Percentiles rank a stretch among this genome's conserved stretches.
phyloP scores from a whole-genome alignment of 805 yeast species.

The Barnettozyma sp. region DNA sequence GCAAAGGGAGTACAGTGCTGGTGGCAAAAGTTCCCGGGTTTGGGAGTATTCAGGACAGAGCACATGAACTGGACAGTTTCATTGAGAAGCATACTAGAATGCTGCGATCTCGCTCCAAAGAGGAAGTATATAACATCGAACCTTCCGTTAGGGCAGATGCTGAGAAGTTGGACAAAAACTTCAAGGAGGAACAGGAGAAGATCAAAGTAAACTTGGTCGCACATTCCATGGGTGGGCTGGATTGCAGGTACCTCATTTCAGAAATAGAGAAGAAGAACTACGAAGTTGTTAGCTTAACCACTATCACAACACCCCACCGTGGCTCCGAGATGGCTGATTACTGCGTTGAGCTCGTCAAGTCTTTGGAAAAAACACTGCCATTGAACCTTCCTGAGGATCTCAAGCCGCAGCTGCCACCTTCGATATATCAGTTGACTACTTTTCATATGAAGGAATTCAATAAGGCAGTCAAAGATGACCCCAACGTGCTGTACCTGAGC shows the following conservation, averaged over 20 bases:
- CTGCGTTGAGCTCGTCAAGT: constrained; percentile 33
- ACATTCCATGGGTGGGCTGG: constrained; percentile 94
- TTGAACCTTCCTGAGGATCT: not conserved
- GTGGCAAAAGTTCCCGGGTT: constrained; percentile 80
- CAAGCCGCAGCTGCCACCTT: constrained; percentile 28
- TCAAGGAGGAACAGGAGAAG: constrained; percentile 23
- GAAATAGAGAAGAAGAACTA: constrained; percentile 39
- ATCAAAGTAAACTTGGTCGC: constrained; percentile 68
- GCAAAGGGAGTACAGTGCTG: constrained; percentile 59
- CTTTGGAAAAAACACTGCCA: not conserved
- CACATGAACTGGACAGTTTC: constrained; percentile 45
- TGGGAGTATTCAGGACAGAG: constrained; percentile 67
- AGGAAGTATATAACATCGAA: constrained; percentile 22
- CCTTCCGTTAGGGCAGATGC: too few relatives aligned
- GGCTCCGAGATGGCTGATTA: constrained; percentile 83
- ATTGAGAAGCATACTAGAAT: constrained; percentile 30
- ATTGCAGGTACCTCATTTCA: constrained; percentile 69
- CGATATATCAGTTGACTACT: constrained; percentile 64
- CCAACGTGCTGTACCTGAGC: constrained; percentile 65
- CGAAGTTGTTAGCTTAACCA: constrained; percentile 68
- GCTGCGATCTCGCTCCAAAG: constrained; percentile 18
- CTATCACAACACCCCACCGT: constrained; percentile 82
- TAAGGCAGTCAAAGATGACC: constrained; percentile 41
- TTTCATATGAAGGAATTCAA: constrained; percentile 49
- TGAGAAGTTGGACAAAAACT: constrained; percentile 7